phyloP scores from a whole-genome alignment of 306 rosid genomes.

The Castanea sativa region DNA sequence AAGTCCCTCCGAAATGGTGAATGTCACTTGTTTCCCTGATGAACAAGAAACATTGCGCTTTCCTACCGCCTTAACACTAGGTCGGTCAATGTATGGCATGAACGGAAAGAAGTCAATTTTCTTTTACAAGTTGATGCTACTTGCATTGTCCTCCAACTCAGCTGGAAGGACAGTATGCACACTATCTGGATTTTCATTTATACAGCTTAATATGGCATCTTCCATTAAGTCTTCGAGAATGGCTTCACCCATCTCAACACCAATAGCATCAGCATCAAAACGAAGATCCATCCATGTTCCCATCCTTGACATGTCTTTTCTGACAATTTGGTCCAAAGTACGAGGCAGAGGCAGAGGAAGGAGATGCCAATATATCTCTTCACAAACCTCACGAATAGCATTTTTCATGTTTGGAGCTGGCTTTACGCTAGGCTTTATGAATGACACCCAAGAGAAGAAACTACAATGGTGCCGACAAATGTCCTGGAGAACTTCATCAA shows the following conservation, averaged over 20 bases:
- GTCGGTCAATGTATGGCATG: slow-evolving; percentile 17
- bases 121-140: slow-evolving; percentile 34
- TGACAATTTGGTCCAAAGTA: slow-evolving; percentile 77
- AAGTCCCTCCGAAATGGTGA: background rate
- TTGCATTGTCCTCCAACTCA: slow-evolving; percentile 30
- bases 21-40: slow-evolving; percentile 1
- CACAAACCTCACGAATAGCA: slow-evolving; percentile 47
- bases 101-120: slow-evolving; percentile 20
- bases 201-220: slow-evolving; percentile 54
- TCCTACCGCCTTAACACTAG: slow-evolving; percentile 12
- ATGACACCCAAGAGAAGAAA: slow-evolving; percentile 56
- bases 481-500: slow-evolving; percentile 67
- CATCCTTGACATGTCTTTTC: slow-evolving; percentile 71
- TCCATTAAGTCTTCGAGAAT: slow-evolving; percentile 76
- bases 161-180: slow-evolving; percentile 16
- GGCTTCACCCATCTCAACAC: slow-evolving; percentile 66
- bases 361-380: slow-evolving; percentile 76
- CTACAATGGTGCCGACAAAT: slow-evolving; percentile 56
- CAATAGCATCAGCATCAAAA: slow-evolving; percentile 59
- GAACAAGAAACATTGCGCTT: slow-evolving; percentile 8
- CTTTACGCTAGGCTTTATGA: slow-evolving; percentile 40
- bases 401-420: slow-evolving; percentile 43
- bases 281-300: slow-evolving; percentile 75
- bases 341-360: slow-evolving; percentile 62
- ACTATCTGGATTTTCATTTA: slow-evolving; percentile 29